Conservation (phyloP, 768 basidiomycete species). For the Mycena vulgaris region DNA sequence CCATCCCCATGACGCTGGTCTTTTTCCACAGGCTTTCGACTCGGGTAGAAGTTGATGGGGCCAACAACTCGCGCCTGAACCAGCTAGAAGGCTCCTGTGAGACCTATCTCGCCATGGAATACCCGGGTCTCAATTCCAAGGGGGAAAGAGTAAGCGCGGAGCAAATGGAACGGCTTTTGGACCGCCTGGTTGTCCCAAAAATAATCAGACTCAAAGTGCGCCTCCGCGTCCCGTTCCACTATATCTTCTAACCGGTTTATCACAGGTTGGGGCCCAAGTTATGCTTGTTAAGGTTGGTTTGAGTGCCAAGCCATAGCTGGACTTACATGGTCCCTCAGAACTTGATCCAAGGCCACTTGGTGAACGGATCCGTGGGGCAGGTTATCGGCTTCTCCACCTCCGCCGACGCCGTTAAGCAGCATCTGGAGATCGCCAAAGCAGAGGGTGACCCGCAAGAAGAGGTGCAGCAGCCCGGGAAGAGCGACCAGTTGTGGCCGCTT, state of each 20-base stretch:
- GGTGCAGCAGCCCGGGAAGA: slow-evolving; percentile 5
- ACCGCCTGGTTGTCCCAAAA: slow-evolving; percentile 73
- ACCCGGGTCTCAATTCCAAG: slow-evolving; percentile 61
- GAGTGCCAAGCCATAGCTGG: not conserved
- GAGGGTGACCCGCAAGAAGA: slow-evolving; percentile 43
- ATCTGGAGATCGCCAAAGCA: slow-evolving; percentile 58
- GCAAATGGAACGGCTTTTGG: slow-evolving; percentile 63
- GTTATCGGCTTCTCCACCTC: slow-evolving; percentile 63
- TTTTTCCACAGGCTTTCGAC: slow-evolving; percentile 71
- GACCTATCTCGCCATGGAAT: slow-evolving; percentile 63
- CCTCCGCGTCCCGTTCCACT: slow-evolving; percentile 5
- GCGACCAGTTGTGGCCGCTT: slow-evolving; percentile 65
- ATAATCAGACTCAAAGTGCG: slow-evolving; percentile 64
- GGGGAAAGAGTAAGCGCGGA: slow-evolving; percentile 52
- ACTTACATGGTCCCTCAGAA: slow-evolving; percentile 61
- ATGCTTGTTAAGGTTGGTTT: slow-evolving; percentile 80
- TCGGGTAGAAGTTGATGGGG: slow-evolving; percentile 77
- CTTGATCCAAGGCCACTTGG: slow-evolving; percentile 74
- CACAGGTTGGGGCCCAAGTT: slow-evolving; percentile 85
- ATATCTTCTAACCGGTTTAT: slow-evolving; percentile 14
- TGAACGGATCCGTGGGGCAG: slow-evolving; percentile 80
- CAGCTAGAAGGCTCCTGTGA: slow-evolving; percentile 56
- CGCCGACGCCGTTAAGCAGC: slow-evolving; percentile 58
- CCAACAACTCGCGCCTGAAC: slow-evolving; percentile 70
- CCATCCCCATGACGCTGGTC: not conserved